Evolutionary conservation across 768 basidiomycete species (phyloP).

Genomic region (Macrolepiota dolichaula): DNA sequence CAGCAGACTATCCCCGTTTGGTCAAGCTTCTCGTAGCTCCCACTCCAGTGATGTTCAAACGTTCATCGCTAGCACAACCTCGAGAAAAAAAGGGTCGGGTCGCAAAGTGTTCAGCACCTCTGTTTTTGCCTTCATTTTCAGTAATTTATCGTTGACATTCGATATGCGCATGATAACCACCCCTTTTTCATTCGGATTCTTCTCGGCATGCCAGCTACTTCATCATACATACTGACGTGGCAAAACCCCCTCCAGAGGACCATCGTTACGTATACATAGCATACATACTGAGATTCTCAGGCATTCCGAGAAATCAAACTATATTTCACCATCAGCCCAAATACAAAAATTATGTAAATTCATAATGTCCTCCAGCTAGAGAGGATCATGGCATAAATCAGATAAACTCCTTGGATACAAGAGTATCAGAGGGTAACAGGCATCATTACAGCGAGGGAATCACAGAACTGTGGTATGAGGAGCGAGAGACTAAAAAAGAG

Average conservation of each 20-base stretch:
- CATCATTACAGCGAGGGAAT: background rate
- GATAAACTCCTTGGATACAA: background rate
- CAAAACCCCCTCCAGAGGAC: background rate
- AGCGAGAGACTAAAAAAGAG: constrained; percentile 2
- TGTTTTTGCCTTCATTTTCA: background rate
- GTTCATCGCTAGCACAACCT: too few species aligned
- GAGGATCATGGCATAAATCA: background rate
- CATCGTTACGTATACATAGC: background rate
- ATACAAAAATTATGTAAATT: constrained; percentile 11
- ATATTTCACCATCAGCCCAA: constrained; percentile 3
- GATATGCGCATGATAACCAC: background rate
- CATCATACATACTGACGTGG: background rate
- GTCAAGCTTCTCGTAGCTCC: background rate
- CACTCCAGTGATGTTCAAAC: too few species aligned
- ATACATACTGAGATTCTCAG: background rate
- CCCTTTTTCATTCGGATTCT: background rate
- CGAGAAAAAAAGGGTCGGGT: too few species aligned
- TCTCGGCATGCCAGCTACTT: background rate
- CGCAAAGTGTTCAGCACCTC: too few species aligned
- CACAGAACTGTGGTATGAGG: background rate
- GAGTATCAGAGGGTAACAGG: background rate
- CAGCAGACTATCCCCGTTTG: background rate
- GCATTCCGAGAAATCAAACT: background rate
- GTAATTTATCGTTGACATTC: background rate
- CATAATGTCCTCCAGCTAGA: background rate